phyloP scores from a whole-genome alignment of 75 land plant genomes.

The Gnetum montanum region DNA sequence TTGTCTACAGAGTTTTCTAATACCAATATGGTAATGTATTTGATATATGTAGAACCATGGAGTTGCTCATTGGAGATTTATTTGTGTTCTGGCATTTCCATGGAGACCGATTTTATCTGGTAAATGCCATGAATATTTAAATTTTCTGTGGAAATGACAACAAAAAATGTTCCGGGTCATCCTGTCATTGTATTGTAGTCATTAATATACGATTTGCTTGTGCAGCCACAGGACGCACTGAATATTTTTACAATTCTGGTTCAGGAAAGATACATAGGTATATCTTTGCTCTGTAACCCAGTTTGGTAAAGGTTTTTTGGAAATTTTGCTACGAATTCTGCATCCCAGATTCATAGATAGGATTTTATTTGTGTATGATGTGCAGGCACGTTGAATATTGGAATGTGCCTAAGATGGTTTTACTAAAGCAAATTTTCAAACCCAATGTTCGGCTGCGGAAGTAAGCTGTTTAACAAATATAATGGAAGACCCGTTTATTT shows the following conservation, averaged over 20 bases:
- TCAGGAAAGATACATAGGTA: constrained; percentile 93
- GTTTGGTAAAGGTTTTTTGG: too few species aligned
- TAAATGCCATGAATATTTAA: too few species aligned
- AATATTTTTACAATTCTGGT: constrained; percentile 65
- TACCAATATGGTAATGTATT: too few species aligned
- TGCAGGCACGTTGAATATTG: constrained; percentile 91
- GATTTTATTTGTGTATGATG: background rate
- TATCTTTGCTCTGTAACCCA: constrained; percentile 5
- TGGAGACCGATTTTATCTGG: constrained; percentile 97
- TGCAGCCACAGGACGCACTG: constrained; percentile 95
- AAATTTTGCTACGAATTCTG: too few species aligned
- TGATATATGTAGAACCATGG: constrained; percentile 80
- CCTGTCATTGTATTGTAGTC: too few species aligned
- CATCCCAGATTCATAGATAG: too few species aligned
- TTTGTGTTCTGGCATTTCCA: constrained; percentile 80
- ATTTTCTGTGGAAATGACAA: too few species aligned
- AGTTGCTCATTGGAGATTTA: constrained; percentile 81
- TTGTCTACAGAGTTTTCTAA: too few species aligned
- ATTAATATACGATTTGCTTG: background rate
- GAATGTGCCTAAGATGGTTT: constrained; percentile 92
- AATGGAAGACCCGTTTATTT: background rate
- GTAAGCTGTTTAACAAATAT: background rate
- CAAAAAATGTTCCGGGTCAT: too few species aligned
- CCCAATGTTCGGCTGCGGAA: constrained; percentile 50
- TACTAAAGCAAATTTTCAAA: constrained; percentile 74